A percentile compares a stretch with the other conserved stretches of the same genome.
Evolutionary conservation across 192 early-diverging fungal genomes (phyloP).

Genomic region (Coemansia sp.): DNA sequence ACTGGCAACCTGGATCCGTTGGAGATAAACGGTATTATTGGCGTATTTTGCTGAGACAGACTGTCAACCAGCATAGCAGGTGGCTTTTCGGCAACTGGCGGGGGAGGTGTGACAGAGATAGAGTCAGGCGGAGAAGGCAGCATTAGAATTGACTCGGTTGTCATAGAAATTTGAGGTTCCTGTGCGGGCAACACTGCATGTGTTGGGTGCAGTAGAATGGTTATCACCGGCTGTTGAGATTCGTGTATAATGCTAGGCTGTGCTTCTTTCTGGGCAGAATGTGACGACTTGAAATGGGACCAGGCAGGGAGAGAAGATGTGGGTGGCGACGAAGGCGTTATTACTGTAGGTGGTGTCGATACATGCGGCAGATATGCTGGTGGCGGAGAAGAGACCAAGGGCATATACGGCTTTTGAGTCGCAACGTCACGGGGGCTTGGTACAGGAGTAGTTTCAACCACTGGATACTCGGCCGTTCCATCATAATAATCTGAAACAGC

Average conservation of each 20-base stretch:
- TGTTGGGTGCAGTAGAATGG: constrained; percentile 9
- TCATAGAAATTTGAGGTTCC: neutral
- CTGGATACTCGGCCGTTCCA: neutral
- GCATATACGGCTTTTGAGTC: neutral
- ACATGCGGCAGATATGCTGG: neutral
- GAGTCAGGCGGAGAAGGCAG: neutral
- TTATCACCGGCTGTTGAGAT: neutral
- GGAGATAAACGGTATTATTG: constrained; percentile 45
- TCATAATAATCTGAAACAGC: neutral
- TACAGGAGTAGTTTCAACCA: neutral
- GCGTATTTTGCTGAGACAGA: constrained; percentile 13
- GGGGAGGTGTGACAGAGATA: neutral
- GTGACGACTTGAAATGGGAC: neutral
- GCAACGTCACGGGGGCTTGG: neutral
- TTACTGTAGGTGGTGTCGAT: neutral
- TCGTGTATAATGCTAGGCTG: neutral
- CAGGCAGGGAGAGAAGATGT: neutral
- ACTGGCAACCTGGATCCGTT: constrained; percentile 23
- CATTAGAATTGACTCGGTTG: neutral
- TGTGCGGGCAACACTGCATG: neutral
- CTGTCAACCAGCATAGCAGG: constrained; percentile 17
- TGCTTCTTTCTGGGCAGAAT: neutral
- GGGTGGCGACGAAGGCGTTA: neutral
- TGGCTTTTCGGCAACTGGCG: constrained; percentile 4
- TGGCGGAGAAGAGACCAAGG: neutral